phyloP scores from a whole-genome alignment of 495 filamentous ascomycete genomes.

The Bombardia bombarda region DNA sequence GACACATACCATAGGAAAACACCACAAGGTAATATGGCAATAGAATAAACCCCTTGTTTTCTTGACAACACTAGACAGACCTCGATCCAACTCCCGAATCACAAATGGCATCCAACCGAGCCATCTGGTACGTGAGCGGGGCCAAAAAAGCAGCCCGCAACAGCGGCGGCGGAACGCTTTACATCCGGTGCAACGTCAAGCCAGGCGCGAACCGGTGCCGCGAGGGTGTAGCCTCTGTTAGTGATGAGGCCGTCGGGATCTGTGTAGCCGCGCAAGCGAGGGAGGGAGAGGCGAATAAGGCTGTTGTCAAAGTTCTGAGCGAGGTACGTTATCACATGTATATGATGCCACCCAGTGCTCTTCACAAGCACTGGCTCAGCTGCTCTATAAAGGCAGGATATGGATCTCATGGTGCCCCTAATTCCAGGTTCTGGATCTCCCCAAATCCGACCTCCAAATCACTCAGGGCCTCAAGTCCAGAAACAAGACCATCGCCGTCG shows the following conservation, averaged over 20 bases:
- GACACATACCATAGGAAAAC: too few relatives aligned
- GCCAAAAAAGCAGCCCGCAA: conserved; percentile 28
- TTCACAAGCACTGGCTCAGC: background rate
- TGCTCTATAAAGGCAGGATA: too few relatives aligned
- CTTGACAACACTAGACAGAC: background rate
- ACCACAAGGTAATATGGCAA: too few relatives aligned
- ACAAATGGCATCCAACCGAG: conserved; percentile 1
- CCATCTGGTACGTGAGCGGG: conserved; percentile 20
- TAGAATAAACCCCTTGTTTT: too few relatives aligned
- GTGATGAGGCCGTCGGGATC: conserved; percentile 48
- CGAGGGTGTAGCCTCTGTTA: conserved; percentile 48
- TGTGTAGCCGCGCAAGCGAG: conserved; percentile 55
- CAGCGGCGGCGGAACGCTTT: too few relatives aligned
- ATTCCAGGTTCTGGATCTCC: conserved; percentile 41
- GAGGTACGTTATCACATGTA: conserved; percentile 34
- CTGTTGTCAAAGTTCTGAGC: conserved; percentile 55
- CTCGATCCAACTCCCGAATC: too few relatives aligned
- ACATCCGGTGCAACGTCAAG: conserved; percentile 54
- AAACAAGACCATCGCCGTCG: conserved; percentile 46
- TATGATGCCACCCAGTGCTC: background rate
- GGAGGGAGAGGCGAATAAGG: conserved; percentile 60
- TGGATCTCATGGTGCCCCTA: too few relatives aligned
- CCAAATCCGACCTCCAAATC: conserved; percentile 57
- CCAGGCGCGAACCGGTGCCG: conserved; percentile 54
- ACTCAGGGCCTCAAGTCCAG: conserved; percentile 54